phyloP scores from a whole-genome alignment of 306 rosid species.

The Sicyos edulis region DNA sequence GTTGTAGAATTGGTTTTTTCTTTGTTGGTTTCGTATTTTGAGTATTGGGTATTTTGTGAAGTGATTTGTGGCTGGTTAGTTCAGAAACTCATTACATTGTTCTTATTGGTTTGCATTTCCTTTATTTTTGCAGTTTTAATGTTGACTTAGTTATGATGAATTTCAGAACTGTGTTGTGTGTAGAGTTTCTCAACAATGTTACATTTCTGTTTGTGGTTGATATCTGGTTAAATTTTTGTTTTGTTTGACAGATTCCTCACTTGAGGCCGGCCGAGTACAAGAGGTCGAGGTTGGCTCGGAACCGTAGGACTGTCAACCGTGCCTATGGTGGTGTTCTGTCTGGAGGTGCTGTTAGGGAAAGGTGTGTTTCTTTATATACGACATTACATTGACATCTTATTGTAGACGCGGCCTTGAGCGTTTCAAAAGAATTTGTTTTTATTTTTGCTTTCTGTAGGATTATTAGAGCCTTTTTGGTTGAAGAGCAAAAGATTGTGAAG shows the following conservation, averaged over 20 bases:
- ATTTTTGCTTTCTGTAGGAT: constrained; percentile 15
- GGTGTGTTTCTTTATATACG: neutral
- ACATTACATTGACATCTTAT: neutral
- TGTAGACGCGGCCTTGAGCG: neutral
- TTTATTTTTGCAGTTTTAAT: neutral
- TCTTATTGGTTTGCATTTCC: neutral
- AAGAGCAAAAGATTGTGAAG: constrained; percentile 16
- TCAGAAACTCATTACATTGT: too few relatives aligned
- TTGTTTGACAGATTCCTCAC: constrained; percentile 43
- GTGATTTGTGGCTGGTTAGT: too few relatives aligned
- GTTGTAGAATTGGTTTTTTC: neutral
- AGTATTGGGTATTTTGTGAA: neutral
- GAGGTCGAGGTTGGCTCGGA: too few relatives aligned
- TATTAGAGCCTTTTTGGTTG: constrained; percentile 10
- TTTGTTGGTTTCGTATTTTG: neutral
- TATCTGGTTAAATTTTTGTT: neutral
- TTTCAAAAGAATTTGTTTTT: neutral
- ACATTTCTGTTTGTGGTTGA: neutral
- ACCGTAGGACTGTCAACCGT: constrained; percentile 21
- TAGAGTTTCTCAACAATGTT: neutral
- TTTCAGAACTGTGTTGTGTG: neutral
- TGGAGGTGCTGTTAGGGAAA: constrained; percentile 10
- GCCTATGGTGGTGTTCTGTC: constrained; percentile 12
- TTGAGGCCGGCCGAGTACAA: constrained; percentile 32
- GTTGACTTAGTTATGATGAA: neutral